These are phyloP conservation scores for Sugiyamaella smithiae DNA, from an alignment of 805 yeast genomes.

Conservation along the genomic window DNA sequence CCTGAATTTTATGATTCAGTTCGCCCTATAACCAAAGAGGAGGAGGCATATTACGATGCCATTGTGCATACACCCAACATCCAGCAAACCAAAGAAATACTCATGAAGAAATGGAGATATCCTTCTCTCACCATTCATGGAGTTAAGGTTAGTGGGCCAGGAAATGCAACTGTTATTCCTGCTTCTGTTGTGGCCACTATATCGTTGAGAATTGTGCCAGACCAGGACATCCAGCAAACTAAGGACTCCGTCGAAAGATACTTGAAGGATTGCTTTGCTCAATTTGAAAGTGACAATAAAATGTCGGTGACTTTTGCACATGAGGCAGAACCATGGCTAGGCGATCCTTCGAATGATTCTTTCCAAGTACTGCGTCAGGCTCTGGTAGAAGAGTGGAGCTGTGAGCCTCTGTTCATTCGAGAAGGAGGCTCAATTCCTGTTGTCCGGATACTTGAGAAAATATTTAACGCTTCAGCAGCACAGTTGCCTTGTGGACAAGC, in stretches of 20 bases:
- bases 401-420: conserved; percentile 77
- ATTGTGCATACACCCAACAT: conserved; percentile 46
- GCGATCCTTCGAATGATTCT: conserved; percentile 74
- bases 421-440: conserved; percentile 98
- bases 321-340: conserved; percentile 96
- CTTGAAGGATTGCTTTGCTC: conserved; percentile 47
- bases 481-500: conserved; percentile 97
- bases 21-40: conserved; percentile 53
- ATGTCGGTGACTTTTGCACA: conserved; percentile 62
- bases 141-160: conserved; percentile 84
- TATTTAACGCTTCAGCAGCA: conserved; percentile 83
- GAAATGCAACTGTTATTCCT: conserved; percentile 86
- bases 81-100: conserved; percentile 31
- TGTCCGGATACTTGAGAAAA: conserved; percentile 76
- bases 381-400: conserved; percentile 66
- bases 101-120: conserved; percentile 80
- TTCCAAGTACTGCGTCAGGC: conserved; percentile 65
- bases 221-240: conserved; percentile 64
- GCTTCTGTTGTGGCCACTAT: conserved; percentile 70
- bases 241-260: conserved; percentile 49
- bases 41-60: conserved; percentile 57
- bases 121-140: conserved; percentile 89
- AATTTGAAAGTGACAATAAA: conserved; percentile 58
- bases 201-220: conserved; percentile 87
- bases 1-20: conserved; percentile 75